Base-by-base conservation (phyloP, 2,329 filamentous ascomycete species). In the Exutisphaerella laricina region DNA sequence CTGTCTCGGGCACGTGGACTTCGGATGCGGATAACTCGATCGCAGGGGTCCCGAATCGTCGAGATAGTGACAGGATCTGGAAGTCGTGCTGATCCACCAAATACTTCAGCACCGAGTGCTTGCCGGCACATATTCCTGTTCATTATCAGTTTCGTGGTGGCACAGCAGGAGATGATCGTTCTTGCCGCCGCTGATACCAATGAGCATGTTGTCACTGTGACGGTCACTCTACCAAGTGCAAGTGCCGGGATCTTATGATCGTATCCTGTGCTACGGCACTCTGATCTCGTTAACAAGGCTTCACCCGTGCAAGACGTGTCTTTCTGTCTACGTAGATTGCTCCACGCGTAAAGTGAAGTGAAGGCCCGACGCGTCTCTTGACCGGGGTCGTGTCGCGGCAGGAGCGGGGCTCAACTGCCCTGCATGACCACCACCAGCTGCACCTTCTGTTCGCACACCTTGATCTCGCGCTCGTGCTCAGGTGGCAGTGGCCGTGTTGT, bases 91-190 rank as follows among this genome's bases (percentile, higher is more conserved):
- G 79, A 51, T 88, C 78, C 51, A 89, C 79, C 6, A 98, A 78
- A 63, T 94, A 96, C 41, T 86, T 10, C 5, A 88, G 88, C 52
- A 97, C 86, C 7, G 88, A 87, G 62, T 81, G 82, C 70, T 96
- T 97, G 59, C 92, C 92, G 36, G 90, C 82, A 70, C 89, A 97
- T 58, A 96, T 90, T 59, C 86, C 89, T 92, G 59, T 29, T 30
- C 22, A 13, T 29, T 4, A 13, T 30, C 6, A 46, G 40, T 10
- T 5, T n/a, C 2, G 3, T 21, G 17, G 14, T 36, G 22, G 32
- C 30, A 14, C 1, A n/a, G n/a, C 7, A 23, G n/a, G 21, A 22
- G 17, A 31, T 22, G 9, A 23, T 34, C 7, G 2, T 16, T 18
- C 66, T 60, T 72, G 84, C 82, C 80, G 60, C 83, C 83, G 58